Base-by-base conservation (phyloP, 352 stramenopile species). In the Phytophthora lateralis region DNA sequence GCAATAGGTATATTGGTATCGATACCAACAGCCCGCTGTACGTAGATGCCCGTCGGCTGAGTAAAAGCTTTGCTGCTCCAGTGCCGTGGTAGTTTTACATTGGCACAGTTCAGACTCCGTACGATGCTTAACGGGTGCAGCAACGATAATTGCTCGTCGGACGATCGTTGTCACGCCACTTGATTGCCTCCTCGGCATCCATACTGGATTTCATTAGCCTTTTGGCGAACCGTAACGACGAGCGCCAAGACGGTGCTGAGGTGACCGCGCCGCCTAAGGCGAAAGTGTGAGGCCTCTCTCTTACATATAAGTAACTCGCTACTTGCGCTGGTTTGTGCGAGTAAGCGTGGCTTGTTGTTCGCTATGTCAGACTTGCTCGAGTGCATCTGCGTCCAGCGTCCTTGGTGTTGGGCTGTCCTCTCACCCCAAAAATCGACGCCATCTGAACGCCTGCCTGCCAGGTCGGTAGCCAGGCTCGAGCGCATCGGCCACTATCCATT, bases 311-410 rank as follows among this genome's bases (percentile, higher is more conserved):
- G 35, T 67, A 67, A 67, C 39, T 4, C 53, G 39, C 55, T 50
- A 37, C 34, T 37, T 55, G 45, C 41, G 48, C 57, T 59, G 41
- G 48, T 53, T 64, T 44, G 21, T 18, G 4, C 21, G 30, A 15
- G 34, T 18, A 14, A 44, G 24, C 21, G 12, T 61, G 49, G 37
- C 50, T 48, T 32, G 21, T 27, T 15, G 27, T 26, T 48, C 55
- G 45, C 29, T n/a, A 57, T 51, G 55, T 57, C 55, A 57, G 46
- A 45, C 42, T 51, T 32, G 21, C 30, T 48, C 47, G 17, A 57
- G 49, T 69, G 55, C 62, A 59, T 30, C 64, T 73, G 64, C 54
- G 56, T 64, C 30, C 54, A 69, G 61, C 45, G 32, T 53, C 38
- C 39, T 30, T 21, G 35, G 32, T 9, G 17, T 35, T 14, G 34